Conservation (phyloP, 2,329 filamentous ascomycete genomes). For the Aspergillus uvarum region DNA sequence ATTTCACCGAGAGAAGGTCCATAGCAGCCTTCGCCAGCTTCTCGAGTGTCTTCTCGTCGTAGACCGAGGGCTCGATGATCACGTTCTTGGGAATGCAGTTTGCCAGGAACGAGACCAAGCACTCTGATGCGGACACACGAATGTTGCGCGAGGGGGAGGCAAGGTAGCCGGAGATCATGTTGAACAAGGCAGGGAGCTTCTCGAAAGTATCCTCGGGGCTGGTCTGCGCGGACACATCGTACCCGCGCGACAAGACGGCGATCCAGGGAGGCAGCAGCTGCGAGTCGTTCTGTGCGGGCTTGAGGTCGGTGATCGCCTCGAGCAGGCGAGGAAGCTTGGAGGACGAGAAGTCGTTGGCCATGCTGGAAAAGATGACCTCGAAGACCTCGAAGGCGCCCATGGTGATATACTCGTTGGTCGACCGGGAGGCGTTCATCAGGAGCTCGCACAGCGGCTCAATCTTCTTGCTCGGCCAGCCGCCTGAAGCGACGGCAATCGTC, state of each 20-base stretch:
- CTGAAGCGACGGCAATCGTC: slow-evolving; percentile 79
- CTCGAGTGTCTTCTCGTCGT: slow-evolving; percentile 85
- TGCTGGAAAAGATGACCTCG: slow-evolving; percentile 90
- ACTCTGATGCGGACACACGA: slow-evolving; percentile 89
- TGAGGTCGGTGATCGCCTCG: slow-evolving; percentile 87
- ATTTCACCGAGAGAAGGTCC: slow-evolving; percentile 80
- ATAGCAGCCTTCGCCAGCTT: slow-evolving; percentile 71
- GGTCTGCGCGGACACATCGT: slow-evolving; percentile 87
- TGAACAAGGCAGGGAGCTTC: slow-evolving; percentile 82
- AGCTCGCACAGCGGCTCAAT: slow-evolving; percentile 90
- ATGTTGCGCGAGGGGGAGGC: slow-evolving; percentile 89
- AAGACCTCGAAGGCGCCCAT: slow-evolving; percentile 97
- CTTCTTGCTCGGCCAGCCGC: slow-evolving; percentile 95
- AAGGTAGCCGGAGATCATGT: slow-evolving; percentile 75
- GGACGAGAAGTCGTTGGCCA: slow-evolving; percentile 83
- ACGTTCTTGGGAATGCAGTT: slow-evolving; percentile 84
- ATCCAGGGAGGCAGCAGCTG: slow-evolving; percentile 96
- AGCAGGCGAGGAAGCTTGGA: slow-evolving; percentile 85
- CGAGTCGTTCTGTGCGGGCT: slow-evolving; percentile 88
- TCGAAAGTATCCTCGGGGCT: slow-evolving; percentile 88
- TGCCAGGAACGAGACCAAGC: slow-evolving; percentile 85
- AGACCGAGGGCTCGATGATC: slow-evolving; percentile 83
- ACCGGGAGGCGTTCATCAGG: slow-evolving; percentile 81
- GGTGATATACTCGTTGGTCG: slow-evolving; percentile 91
- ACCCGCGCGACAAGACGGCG: slow-evolving; percentile 88